A percentile compares a stretch with the other conserved stretches of the same genome.
phyloP scores from a whole-genome alignment of 768 basidiomycete genomes.

The Russula griseocarnosa region DNA sequence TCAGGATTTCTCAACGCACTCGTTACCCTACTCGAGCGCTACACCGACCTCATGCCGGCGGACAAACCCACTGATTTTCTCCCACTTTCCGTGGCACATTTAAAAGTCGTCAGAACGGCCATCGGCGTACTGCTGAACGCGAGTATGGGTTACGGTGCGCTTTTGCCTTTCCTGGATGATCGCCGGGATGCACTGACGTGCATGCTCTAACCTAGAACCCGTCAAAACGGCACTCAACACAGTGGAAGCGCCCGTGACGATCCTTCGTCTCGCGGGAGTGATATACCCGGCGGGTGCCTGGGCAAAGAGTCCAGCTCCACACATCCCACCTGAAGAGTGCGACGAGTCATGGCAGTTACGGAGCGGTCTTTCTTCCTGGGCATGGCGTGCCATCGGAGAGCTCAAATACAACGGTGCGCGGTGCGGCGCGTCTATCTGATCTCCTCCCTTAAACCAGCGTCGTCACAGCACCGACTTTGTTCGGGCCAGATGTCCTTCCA shows the following conservation, averaged over 20 bases:
- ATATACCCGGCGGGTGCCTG: conserved; percentile 75
- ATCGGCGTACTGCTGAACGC: conserved; percentile 78
- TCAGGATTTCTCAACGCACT: conserved; percentile 65
- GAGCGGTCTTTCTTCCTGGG: conserved; percentile 64
- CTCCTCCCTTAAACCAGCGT: conserved; percentile 1
- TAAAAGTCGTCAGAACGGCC: conserved; percentile 71
- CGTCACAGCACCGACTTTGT: conserved; percentile 49
- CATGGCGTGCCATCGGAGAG: conserved; percentile 71
- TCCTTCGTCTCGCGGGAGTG: conserved; percentile 60
- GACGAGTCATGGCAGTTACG: conserved; percentile 65
- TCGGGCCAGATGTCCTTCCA: conserved; percentile 60
- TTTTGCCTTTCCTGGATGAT: neutral
- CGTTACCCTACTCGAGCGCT: conserved; percentile 64
- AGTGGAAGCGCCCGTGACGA: conserved; percentile 61
- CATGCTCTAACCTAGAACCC: conserved; percentile 48
- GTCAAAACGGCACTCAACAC: conserved; percentile 66
- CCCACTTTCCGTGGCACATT: conserved; percentile 54
- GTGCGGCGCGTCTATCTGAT: neutral
- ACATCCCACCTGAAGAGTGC: conserved; percentile 32
- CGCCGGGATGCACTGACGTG: conserved; percentile 4
- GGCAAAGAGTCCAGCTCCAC: conserved; percentile 37
- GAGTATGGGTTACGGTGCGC: conserved; percentile 69
- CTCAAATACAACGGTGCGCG: conserved; percentile 65
- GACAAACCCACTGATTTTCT: conserved; percentile 40
- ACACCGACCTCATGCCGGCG: conserved; percentile 45